A percentile compares a stretch with the other conserved stretches of the same genome.
Conservation (phyloP, 2,329 filamentous ascomycete genomes). For the Cladophialophora bantiana region DNA sequence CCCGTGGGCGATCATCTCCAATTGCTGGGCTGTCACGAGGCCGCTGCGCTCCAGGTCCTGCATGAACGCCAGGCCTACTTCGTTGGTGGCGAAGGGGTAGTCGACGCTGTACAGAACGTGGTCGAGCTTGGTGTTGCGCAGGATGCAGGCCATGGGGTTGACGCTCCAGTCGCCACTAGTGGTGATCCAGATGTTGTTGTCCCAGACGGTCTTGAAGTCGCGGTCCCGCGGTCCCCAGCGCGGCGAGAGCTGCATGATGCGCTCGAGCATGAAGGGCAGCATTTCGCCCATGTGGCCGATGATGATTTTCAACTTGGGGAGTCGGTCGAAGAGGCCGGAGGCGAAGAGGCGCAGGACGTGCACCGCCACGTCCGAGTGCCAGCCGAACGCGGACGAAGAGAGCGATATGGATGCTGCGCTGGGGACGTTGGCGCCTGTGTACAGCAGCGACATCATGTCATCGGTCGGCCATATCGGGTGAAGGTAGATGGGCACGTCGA, state of each 20-base stretch:
- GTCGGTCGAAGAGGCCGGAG: constrained; percentile 62
- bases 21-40: constrained; percentile 56
- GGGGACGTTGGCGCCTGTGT: constrained; percentile 43
- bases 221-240: constrained; percentile 39
- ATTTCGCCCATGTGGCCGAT: constrained; percentile 62
- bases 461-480: constrained; percentile 56
- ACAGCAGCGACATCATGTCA: constrained; percentile 48
- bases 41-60: constrained; percentile 58
- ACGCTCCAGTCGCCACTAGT: constrained; percentile 63
- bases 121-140: constrained; percentile 50
- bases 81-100: constrained; percentile 63
- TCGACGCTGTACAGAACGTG: constrained; percentile 64
- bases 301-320: constrained; percentile 62
- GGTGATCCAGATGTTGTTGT: constrained; percentile 64
- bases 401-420: constrained; percentile 23
- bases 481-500: constrained; percentile 61
- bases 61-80: constrained; percentile 58
- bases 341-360: constrained; percentile 56
- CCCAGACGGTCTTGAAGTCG: constrained; percentile 59
- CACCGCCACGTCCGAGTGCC: constrained; percentile 49
- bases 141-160: constrained; percentile 53
- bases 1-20: constrained; percentile 57
- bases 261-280: constrained; percentile 60
- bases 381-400: constrained; percentile 37
- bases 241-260: constrained; percentile 32